Evolutionary conservation across 2,329 filamentous ascomycete genomes (phyloP), one percentile per base, ranked within the genome.

Genomic region (Fusarium proliferatum): DNA sequence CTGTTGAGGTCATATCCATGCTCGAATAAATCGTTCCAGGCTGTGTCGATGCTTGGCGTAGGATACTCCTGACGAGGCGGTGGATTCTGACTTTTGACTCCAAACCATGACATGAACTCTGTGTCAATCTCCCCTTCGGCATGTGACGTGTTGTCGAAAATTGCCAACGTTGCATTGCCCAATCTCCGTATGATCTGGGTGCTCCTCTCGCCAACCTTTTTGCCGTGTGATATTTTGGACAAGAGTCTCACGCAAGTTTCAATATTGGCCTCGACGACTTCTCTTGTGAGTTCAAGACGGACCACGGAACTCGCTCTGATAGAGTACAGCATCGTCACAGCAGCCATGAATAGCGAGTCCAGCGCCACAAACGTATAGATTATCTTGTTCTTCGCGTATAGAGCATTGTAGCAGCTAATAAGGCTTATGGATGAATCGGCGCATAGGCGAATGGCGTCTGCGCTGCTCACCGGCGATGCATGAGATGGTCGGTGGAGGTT

Each of bases 41-140:
- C 74, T 10, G 74, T 67, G 15, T 76, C 74, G 36, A 76, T 77
- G 11, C 69, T 76, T 3, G 74, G 72, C 4, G 74, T 76, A 12
- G 74, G 72, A 46, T 75, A 72, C 38, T 76, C 74, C 2, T 67
- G 74, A 9, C 70, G 58, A 6, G 65, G 69, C 5, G 72, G 69
- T 4, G 72, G 69, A 10, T 76, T 73, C 17, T 75, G 74, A 30
- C 69, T 67, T 13, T 73, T 75, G 9, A 76, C 69, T 17, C 74
- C 74, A 39, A 76, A 76, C 74, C 74, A 76, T 9, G 74, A 77
- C 74, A 76, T 76, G 39, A 76, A 76, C 33, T 76, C 74, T 2
- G 72, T 76, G 45, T 76, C 74, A 9, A 76, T 71, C 11, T 75
- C 74, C 5, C 60, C 74, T 19, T 68, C 74, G 9, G 72, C 53